A percentile compares a stretch with the other conserved stretches of the same genome.
Evolutionary conservation across 2,329 filamentous ascomycete genomes (phyloP).

Genomic region (Ophiocordyceps camponoti-saundersi): DNA sequence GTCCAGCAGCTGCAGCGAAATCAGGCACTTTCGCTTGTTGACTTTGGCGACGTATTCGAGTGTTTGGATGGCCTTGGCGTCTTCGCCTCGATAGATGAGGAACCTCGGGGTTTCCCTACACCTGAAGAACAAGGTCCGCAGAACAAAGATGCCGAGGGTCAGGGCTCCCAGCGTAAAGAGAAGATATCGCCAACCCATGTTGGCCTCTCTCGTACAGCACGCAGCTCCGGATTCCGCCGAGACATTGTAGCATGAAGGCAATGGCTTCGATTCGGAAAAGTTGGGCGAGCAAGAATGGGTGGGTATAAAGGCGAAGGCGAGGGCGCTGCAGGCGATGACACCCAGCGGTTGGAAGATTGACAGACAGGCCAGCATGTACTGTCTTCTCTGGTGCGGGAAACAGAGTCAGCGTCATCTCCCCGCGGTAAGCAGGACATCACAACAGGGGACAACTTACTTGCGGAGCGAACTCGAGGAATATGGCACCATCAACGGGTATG

Average conservation of each 20-base stretch:
- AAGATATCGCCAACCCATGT: conserved; percentile 34
- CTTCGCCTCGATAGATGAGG: conserved; percentile 23
- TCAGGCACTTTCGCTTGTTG: conserved; percentile 15
- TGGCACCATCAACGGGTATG: conserved; percentile 37
- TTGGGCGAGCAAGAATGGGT: conserved; percentile 27
- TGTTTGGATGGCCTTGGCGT: conserved; percentile 27
- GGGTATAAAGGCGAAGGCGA: conserved; percentile 36
- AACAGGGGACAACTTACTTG: conserved; percentile 9
- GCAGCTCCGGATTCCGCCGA: conserved; percentile 5
- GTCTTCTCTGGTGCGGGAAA: conserved; percentile 14
- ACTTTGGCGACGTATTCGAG: conserved; percentile 27
- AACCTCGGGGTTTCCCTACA: conserved; percentile 30
- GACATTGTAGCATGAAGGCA: conserved; percentile 25
- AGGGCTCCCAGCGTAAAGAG: conserved; percentile 25
- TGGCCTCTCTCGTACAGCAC: conserved; percentile 21
- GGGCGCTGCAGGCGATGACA: conserved; percentile 29
- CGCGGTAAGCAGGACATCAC: background rate
- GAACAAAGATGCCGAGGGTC: conserved; percentile 23
- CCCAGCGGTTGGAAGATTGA: conserved; percentile 39
- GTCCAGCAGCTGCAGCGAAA: conserved; percentile 20
- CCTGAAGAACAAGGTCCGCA: conserved; percentile 28
- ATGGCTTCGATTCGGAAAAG: conserved; percentile 6
- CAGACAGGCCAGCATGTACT: conserved; percentile 32
- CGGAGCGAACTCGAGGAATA: conserved; percentile 37
- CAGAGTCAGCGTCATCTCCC: background rate